Conservation (phyloP, 1,284 basidiomycete genomes). For the Ceratobasidium sp. region DNA sequence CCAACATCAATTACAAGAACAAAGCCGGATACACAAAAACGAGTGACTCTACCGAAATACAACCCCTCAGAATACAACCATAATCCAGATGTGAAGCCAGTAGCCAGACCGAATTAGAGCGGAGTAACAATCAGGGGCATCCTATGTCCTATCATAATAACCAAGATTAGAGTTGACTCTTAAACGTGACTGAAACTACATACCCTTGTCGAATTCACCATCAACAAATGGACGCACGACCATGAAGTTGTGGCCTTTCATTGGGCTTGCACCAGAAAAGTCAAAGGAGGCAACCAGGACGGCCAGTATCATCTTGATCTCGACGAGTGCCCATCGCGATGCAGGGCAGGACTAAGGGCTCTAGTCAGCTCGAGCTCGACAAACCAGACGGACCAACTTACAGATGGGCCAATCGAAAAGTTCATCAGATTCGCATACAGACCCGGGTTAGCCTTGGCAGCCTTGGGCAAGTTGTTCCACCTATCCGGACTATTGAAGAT, state of each 20-base stretch:
- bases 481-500: constrained; percentile 64
- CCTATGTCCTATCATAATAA: constrained; percentile 11
- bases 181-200: background rate
- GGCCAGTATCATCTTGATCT: constrained; percentile 23
- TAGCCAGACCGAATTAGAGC: constrained; percentile 5
- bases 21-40: constrained; percentile 2
- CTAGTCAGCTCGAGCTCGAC: background rate
- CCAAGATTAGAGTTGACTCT: background rate
- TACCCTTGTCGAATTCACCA: constrained; percentile 21
- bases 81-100: background rate
- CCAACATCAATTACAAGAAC: background rate
- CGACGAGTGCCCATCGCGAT: constrained; percentile 33
- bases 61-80: background rate
- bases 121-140: constrained; percentile 32
- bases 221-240: constrained; percentile 19
- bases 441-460: constrained; percentile 66
- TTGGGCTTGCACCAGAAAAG: constrained; percentile 28
- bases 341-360: constrained; percentile 26
- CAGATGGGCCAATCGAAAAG: constrained; percentile 80
- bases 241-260: constrained; percentile 28
- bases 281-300: constrained; percentile 31
- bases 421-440: constrained; percentile 72
- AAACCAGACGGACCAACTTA: constrained; percentile 46
- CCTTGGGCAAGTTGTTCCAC: constrained; percentile 75
- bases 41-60: constrained; percentile 24